A percentile compares a stretch with the other conserved stretches of the same genome.
Conservation (phyloP, 1,284 basidiomycete genomes). For the Heliocybe sulcata region DNA sequence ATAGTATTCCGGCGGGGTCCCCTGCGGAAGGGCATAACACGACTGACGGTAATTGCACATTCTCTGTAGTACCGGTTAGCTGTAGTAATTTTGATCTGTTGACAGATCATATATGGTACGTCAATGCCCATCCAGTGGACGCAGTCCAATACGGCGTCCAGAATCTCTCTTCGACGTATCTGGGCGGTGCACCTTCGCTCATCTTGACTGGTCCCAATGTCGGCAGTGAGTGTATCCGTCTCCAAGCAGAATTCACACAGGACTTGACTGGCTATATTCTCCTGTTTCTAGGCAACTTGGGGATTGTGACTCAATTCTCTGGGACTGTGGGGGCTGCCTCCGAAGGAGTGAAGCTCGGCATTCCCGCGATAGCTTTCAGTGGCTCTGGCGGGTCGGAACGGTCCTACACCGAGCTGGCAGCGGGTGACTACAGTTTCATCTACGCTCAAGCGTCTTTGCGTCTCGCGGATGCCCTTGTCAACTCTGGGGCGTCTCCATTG, state of each 20-base stretch:
- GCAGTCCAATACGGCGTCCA: conserved; percentile 39
- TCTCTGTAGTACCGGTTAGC: too few relatives aligned
- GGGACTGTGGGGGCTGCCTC: conserved; percentile 46
- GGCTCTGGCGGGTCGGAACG: conserved; percentile 30
- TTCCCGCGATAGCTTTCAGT: conserved; percentile 44
- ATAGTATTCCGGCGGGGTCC: conserved; percentile 30
- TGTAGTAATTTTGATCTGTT: background rate
- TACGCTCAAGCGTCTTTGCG: conserved; percentile 18
- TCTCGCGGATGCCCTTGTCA: conserved; percentile 30
- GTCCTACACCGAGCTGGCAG: conserved; percentile 39
- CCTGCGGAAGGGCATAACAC: conserved; percentile 34
- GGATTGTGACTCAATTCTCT: conserved; percentile 21
- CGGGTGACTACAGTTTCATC: conserved; percentile 34
- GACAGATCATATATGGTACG: conserved; percentile 14
- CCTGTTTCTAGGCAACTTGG: conserved; percentile 29
- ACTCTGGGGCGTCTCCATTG: conserved; percentile 20
- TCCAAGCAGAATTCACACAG: background rate
- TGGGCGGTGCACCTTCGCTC: conserved; percentile 33
- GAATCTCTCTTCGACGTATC: conserved; percentile 35
- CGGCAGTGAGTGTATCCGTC: conserved; percentile 26
- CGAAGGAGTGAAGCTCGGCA: conserved; percentile 35
- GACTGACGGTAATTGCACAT: conserved; percentile 28
- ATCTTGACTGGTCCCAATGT: conserved; percentile 44
- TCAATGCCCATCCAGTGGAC: conserved; percentile 30
- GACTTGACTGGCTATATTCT: background rate